Evolutionary conservation across 495 filamentous ascomycete genomes (phyloP).

Genomic region (Penicillium taxi): DNA sequence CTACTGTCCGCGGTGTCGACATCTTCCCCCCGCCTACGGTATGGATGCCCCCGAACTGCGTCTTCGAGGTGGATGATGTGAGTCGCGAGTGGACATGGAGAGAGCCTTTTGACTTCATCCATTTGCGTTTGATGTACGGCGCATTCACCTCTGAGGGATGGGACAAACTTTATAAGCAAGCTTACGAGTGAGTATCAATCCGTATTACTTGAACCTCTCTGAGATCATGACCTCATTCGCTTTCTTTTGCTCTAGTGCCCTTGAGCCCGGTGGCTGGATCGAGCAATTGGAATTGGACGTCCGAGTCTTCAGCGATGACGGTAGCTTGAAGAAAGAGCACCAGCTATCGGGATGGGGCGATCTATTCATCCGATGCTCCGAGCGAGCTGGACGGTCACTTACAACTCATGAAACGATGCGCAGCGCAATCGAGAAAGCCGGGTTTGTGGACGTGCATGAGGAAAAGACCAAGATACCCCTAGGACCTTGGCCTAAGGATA

Average conservation of each 20-base stretch:
- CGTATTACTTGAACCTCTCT: background rate
- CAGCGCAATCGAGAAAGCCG: conserved; percentile 6
- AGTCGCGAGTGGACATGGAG: conserved; percentile 18
- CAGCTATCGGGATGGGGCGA: conserved; percentile 13
- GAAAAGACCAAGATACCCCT: conserved; percentile 52
- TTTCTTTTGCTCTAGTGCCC: conserved; percentile 7
- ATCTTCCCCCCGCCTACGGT: conserved; percentile 11
- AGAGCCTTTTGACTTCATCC: conserved; percentile 26
- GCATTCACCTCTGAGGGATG: conserved; percentile 17
- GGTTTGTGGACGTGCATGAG: conserved; percentile 24
- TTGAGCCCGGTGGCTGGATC: conserved; percentile 44
- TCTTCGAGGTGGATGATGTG: conserved; percentile 22
- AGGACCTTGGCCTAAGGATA: conserved; percentile 57
- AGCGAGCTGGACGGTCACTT: conserved; percentile 11
- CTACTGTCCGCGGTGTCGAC: conserved; percentile 13
- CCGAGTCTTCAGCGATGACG: conserved; percentile 35
- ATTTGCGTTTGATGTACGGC: conserved; percentile 16
- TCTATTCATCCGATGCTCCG: conserved; percentile 14
- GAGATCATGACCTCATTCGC: background rate
- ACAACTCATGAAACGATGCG: conserved; percentile 14
- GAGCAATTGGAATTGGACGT: conserved; percentile 44
- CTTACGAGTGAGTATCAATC: conserved; percentile 24
- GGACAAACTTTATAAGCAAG: conserved; percentile 19
- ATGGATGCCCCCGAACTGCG: conserved; percentile 12
- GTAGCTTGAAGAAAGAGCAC: conserved; percentile 20